Base-by-base conservation (phyloP, 164 flowering plant genomes). In the Vitis amurensis region DNA sequence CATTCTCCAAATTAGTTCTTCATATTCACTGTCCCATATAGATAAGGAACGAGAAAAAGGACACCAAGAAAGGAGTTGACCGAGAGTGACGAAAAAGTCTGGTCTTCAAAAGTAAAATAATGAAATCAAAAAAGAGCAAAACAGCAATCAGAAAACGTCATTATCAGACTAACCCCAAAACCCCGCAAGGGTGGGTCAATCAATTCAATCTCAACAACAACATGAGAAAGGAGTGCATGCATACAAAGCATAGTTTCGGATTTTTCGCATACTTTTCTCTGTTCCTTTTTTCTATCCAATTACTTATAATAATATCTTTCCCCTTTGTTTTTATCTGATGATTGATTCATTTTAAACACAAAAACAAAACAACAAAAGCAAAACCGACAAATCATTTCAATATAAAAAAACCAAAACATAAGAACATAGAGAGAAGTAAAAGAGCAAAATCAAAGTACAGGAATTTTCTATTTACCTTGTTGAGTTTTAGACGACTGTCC, bases 401-500 rank as follows among this genome's bases (percentile, higher is more conserved):
- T 16, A 27, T 59, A 57, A 61, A 61, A 57, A 55, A 63, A 37
- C 44, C 44, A 37, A 12, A 64, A 51, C 1, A 62, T 9, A 55
- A 10, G 2, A 16, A 31, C 9, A n/a, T 50, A 50, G 15, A 10
- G 13, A 37, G 52, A 68, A 53, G 23, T 37, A 19, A 59, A 59
- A 19, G 29, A 59, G 29, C 44, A 37, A 37, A 37, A 37, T 37
- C 44, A 37, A 37, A 37, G 44, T 4, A 27, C 61, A 59, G 15
- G 12, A 61, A 14, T 2, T 53, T 53, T 53, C n/a, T 44, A 13
- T 15, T 16, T 76, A 93, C 97, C 98, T 86, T 87, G 77, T 90
- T 91, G 71, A 93, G 89, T 74, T 91, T 79, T 37, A 93, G 87
- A 17, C 97, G 89, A 67, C 49, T 68, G 78, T 93, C 97, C 75